Conservation (phyloP, 2,329 filamentous ascomycete species). For the Botrytis medusae region DNA sequence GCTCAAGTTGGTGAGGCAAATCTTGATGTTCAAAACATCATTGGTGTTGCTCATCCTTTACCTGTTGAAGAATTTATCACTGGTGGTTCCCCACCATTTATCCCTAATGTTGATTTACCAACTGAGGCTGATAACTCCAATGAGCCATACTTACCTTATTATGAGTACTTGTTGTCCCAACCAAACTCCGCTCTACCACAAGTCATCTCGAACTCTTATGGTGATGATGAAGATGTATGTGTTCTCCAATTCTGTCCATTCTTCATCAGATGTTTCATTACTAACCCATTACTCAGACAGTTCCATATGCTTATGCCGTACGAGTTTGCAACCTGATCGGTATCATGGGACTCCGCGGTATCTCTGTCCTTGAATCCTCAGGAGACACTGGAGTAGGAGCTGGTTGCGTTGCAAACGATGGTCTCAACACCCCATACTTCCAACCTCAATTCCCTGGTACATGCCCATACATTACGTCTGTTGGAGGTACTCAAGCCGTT, state of each 20-base stretch:
- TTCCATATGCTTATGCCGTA: slow-evolving; percentile 53
- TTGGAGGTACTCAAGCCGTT: slow-evolving; percentile 33
- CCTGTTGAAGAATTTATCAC: slow-evolving; percentile 56
- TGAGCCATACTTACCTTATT: slow-evolving; percentile 58
- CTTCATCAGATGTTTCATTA: background rate
- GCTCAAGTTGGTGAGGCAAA: slow-evolving; percentile 28
- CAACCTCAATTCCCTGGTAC: slow-evolving; percentile 54
- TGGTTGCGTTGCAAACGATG: slow-evolving; percentile 54
- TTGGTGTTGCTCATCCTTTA: slow-evolving; percentile 54
- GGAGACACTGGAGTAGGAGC: slow-evolving; percentile 53
- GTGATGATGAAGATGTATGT: slow-evolving; percentile 51
- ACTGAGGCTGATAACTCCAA: slow-evolving; percentile 43
- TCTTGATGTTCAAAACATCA: slow-evolving; percentile 54
- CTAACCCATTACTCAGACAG: slow-evolving; percentile 41
- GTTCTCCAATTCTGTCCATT: background rate
- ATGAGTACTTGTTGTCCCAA: slow-evolving; percentile 52
- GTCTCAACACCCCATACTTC: slow-evolving; percentile 54
- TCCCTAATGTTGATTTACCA: slow-evolving; percentile 44
- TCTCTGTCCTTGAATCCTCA: slow-evolving; percentile 51
- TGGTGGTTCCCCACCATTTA: slow-evolving; percentile 54
- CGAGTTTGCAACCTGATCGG: slow-evolving; percentile 55
- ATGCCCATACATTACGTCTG: slow-evolving; percentile 40
- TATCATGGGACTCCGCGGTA: slow-evolving; percentile 53
- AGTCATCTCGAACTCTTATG: slow-evolving; percentile 58
- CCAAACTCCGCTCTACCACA: slow-evolving; percentile 49